Percentiles rank a stretch among this genome's conserved stretches.
Evolutionary conservation across 345 rosid species (phyloP).

Genomic region (Capsella bursapastoris): DNA sequence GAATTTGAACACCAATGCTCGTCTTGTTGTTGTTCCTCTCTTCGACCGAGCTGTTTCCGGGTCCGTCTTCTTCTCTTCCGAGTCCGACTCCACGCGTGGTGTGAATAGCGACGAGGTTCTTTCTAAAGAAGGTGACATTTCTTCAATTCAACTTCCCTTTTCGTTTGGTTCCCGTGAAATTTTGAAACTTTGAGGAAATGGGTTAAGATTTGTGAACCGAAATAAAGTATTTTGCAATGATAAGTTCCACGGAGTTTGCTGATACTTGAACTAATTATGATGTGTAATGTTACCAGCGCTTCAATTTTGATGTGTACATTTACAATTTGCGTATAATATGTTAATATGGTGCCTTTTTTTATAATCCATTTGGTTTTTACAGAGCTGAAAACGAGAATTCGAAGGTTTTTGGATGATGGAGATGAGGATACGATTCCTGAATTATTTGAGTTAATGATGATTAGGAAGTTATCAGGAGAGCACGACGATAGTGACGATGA

Average conservation of each 20-base stretch:
- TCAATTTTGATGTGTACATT: not conserved
- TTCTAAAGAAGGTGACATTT: slow-evolving; percentile 51
- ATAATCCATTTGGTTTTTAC: not conserved
- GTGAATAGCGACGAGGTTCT: slow-evolving; percentile 36
- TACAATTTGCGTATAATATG: not conserved
- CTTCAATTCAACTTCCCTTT: not conserved
- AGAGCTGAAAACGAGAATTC: slow-evolving; percentile 67
- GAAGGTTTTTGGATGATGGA: slow-evolving; percentile 52
- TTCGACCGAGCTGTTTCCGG: slow-evolving; percentile 16
- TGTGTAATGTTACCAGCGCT: not conserved
- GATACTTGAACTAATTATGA: not conserved
- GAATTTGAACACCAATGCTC: not conserved
- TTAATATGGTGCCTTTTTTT: not conserved
- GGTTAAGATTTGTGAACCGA: not conserved
- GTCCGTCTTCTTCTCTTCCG: slow-evolving; percentile 49
- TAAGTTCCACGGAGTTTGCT: not conserved
- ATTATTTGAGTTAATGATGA: slow-evolving; percentile 64
- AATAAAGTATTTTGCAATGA: slow-evolving; percentile 3
- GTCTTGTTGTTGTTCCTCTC: slow-evolving; percentile 21
- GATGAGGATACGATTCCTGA: slow-evolving; percentile 62
- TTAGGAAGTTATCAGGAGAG: slow-evolving; percentile 66
- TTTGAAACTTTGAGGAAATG: not conserved
- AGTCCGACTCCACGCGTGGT: slow-evolving; percentile 30
- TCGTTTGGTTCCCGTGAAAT: not conserved
- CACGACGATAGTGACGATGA: slow-evolving; percentile 63